A percentile compares a stretch with the other conserved stretches of the same genome.
Evolutionary conservation across 2,329 filamentous ascomycete genomes (phyloP).

Genomic region (Alternaria incomplexa): DNA sequence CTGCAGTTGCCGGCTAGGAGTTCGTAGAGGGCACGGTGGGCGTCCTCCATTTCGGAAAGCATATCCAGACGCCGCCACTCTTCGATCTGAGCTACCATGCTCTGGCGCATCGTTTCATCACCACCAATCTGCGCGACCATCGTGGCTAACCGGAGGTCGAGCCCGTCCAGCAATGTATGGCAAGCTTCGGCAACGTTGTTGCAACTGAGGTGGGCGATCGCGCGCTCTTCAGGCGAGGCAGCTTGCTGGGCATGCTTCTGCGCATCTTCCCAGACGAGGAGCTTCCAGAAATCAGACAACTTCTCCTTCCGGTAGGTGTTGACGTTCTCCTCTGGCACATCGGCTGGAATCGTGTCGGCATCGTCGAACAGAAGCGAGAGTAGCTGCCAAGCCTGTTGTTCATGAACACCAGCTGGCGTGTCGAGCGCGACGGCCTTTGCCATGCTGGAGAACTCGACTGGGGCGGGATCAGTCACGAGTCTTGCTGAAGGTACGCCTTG

Average conservation of each 20-base stretch:
- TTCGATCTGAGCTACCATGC: constrained; percentile 80
- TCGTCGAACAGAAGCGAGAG: constrained; percentile 86
- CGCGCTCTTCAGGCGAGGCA: constrained; percentile 77
- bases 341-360: constrained; percentile 36
- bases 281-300: constrained; percentile 71
- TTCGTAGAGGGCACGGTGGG: constrained; percentile 87
- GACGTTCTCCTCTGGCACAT: constrained; percentile 52
- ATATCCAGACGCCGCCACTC: constrained; percentile 85
- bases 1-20: constrained; percentile 88
- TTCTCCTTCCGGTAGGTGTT: constrained; percentile 59
- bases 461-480: constrained; percentile 54
- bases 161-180: constrained; percentile 74
- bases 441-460: constrained; percentile 61
- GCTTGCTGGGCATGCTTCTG: constrained; percentile 62
- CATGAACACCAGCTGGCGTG: constrained; percentile 57
- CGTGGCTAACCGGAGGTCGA: constrained; percentile 83
- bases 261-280: constrained; percentile 48
- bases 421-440: constrained; percentile 50
- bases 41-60: constrained; percentile 83
- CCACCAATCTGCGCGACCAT: constrained; percentile 85
- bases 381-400: constrained; percentile 83
- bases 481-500: constrained; percentile 67
- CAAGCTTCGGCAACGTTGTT: constrained; percentile 85
- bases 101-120: constrained; percentile 69
- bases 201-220: constrained; percentile 77